Evolutionary conservation across 257 asterid genomes (phyloP), one percentile per base, ranked within the genome.

Genomic region (Jaltomata sinuosa): DNA sequence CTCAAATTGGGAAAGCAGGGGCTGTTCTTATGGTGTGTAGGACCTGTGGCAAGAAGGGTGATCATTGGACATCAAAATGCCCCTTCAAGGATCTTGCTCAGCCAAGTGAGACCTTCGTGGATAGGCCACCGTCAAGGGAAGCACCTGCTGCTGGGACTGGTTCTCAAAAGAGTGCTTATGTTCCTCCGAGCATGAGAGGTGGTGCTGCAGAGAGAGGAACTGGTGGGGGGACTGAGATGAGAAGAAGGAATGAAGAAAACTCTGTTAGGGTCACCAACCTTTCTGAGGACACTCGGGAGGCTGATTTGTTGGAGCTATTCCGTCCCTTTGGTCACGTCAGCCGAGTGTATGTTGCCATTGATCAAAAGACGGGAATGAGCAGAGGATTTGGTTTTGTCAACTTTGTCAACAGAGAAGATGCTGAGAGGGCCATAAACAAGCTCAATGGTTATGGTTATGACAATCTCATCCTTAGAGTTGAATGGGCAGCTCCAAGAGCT

Each of bases 401-500:
- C 88, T 96, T 96, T 77, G 94, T 91, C 83, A 94, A 83, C 87
- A 89, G 94, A 85, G 99, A 93, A 79, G 98, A 96, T 84, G 97
- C 96, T 4, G 95, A 94, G 91, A 92, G 96, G 86, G 99, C 99
- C n/a, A 96, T 96, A 79, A 93, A 91, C 85, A 96, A 96, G 40
- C 98, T 96, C 9, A 92, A 93, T 84, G 98, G 98, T 5, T 94
- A 94, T 89, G 98, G 99, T 68, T 96, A 94, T 79, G 98, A 94
- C 79, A 96, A 92, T 85, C 98, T 96, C 77, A 96, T 94, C 85
- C 95, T 96, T 16, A 90, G 97, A 87, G 99, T 96, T 87, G 99
- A 96, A 87, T 94, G 99, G 99, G 98, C 99, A 77, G 97, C 99
- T 65, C 99, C 99, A 3, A 90, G 99, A 88, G 67, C 93, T 8